Conservation (phyloP, 192 early-diverging fungal species). For the Irineochytrium annulatum region DNA sequence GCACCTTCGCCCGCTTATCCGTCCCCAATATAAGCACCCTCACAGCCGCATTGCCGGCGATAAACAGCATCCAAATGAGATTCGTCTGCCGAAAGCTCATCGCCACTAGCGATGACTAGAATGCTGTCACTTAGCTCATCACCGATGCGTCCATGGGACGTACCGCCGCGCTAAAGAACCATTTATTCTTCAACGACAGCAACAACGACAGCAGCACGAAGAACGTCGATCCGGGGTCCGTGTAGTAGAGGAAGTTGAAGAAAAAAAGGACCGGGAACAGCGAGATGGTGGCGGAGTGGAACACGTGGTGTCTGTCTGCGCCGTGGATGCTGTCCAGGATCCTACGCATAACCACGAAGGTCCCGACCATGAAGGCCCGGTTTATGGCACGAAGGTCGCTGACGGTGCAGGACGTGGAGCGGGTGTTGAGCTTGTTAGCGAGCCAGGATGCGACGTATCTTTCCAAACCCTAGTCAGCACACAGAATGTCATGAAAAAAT, state of each 20-base stretch:
- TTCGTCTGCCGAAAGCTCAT: constrained; percentile 86
- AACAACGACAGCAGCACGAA: constrained; percentile 70
- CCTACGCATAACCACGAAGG: constrained; percentile 14
- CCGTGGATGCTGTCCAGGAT: constrained; percentile 16
- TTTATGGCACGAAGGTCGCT: constrained; percentile 54
- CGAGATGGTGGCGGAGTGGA: constrained; percentile 34
- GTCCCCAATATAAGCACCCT: constrained; percentile 10
- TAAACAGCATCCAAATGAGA: constrained; percentile 78
- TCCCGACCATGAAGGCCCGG: constrained; percentile 46
- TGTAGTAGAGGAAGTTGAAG: constrained; percentile 86
- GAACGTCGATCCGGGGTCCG: constrained; percentile 80
- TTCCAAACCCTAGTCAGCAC: background rate
- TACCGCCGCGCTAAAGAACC: constrained; percentile 55
- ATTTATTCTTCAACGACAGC: constrained; percentile 41
- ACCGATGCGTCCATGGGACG: constrained; percentile 17
- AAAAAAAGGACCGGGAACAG: constrained; percentile 81
- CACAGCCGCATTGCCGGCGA: constrained; percentile 36
- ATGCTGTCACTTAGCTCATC: background rate
- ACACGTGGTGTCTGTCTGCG: background rate
- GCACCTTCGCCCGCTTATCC: too few relatives aligned
- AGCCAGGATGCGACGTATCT: constrained; percentile 8
- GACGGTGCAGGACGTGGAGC: constrained; percentile 5
- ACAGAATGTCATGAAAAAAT: constrained; percentile 18
- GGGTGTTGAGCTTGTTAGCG: constrained; percentile 2
- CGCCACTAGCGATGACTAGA: constrained; percentile 23